Evolutionary conservation across 2,329 filamentous ascomycete genomes (phyloP).

Genomic region (Fusarium continuum): DNA sequence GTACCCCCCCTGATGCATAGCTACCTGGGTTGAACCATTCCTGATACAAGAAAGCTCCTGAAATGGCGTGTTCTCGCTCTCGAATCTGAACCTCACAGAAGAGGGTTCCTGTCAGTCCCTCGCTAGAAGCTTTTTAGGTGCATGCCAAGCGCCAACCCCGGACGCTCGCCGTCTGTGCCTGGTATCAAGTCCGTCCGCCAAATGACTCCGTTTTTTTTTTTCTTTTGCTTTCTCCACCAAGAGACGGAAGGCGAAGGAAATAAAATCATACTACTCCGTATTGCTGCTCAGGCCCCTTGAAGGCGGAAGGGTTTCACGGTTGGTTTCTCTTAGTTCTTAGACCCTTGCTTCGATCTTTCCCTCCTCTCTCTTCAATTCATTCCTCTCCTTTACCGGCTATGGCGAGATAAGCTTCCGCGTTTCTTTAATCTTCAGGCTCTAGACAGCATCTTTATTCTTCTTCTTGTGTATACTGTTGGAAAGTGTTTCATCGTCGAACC

Average conservation of each 20-base stretch:
- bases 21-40: constrained; percentile 9
- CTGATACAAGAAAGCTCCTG: constrained; percentile 31
- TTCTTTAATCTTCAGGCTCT: constrained; percentile 34
- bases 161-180: constrained; percentile 35
- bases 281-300: constrained; percentile 13
- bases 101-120: constrained; percentile 4
- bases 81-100: background rate
- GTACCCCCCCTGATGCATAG: background rate
- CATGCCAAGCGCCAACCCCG: constrained; percentile 39
- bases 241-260: background rate
- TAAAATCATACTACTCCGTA: constrained; percentile 33
- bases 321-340: constrained; percentile 7
- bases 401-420: constrained; percentile 38
- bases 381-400: background rate
- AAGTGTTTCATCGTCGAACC: background rate
- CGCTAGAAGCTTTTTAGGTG: constrained; percentile 21
- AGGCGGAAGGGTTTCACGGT: constrained; percentile 4
- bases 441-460: constrained; percentile 46
- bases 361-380: background rate
- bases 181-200: constrained; percentile 35
- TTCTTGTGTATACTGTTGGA: constrained; percentile 32
- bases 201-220: constrained; percentile 31
- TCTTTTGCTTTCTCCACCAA: no score
- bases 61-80: constrained; percentile 33
- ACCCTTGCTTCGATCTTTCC: constrained; percentile 12